Evolutionary conservation across 805 yeast species (phyloP).

Genomic region (Kodamaea restingae): DNA sequence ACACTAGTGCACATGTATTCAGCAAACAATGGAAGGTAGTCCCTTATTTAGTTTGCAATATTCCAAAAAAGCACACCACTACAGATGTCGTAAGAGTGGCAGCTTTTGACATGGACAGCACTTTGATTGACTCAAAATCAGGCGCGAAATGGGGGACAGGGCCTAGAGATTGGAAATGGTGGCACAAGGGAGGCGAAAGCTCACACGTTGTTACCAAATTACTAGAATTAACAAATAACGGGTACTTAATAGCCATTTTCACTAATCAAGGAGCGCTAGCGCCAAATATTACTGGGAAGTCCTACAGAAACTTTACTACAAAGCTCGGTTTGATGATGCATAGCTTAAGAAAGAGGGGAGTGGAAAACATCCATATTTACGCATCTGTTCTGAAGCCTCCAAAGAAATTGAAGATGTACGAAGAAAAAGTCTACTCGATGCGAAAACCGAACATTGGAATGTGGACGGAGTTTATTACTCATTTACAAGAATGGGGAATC

Average conservation of each 20-base stretch:
- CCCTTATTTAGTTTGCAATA: conserved; percentile 6
- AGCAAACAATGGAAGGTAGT: conserved; percentile 4
- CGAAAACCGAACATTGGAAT: conserved; percentile 80
- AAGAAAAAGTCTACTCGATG: conserved; percentile 19
- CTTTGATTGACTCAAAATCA: conserved; percentile 64
- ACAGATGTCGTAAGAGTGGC: conserved; percentile 37
- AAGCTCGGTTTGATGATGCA: conserved; percentile 40
- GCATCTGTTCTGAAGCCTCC: conserved; percentile 60
- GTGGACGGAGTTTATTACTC: conserved; percentile 55
- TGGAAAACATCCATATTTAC: conserved; percentile 41
- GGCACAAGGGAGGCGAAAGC: conserved; percentile 16
- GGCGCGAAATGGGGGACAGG: conserved; percentile 55
- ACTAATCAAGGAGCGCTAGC: conserved; percentile 81
- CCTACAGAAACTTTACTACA: conserved; percentile 35
- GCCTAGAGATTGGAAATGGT: conserved; percentile 71
- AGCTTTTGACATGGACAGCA: conserved; percentile 84
- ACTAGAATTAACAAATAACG: conserved; percentile 16
- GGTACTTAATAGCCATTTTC: conserved; percentile 58
- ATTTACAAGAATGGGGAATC: conserved; percentile 23
- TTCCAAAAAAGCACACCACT: not conserved
- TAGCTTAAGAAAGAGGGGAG: conserved; percentile 18
- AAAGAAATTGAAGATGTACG: conserved; percentile 5
- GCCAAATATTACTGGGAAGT: conserved; percentile 30
- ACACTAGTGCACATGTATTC: not conserved
- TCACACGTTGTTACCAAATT: conserved; percentile 23